These are phyloP conservation scores for Yarrowia porcina DNA, from an alignment of 805 yeast species.

Conservation along the genomic window DNA sequence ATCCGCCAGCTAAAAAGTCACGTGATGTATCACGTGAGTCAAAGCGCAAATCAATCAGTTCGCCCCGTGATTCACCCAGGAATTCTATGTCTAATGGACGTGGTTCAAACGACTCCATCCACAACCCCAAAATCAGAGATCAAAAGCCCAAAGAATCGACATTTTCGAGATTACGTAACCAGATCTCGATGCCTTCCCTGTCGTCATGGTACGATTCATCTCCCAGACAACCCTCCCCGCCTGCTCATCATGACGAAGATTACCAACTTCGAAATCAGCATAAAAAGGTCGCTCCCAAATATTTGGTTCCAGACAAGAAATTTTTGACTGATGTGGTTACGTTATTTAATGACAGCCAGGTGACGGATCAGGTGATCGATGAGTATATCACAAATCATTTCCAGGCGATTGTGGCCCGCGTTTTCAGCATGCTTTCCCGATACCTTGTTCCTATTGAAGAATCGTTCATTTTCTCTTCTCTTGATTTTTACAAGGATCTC, in stretches of 20 bases:
- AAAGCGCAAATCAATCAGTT: not conserved
- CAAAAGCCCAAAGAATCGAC: not conserved
- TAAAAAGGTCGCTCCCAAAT: not conserved
- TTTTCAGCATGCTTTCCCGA: not conserved
- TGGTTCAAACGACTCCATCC: not conserved
- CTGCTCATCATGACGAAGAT: not conserved
- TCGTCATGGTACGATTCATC: slow-evolving; percentile 7
- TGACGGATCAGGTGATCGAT: slow-evolving; percentile 2
- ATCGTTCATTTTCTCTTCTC: not conserved
- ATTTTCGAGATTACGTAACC: slow-evolving; percentile 5
- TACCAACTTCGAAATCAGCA: not conserved
- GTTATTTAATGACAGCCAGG: slow-evolving; percentile 11
- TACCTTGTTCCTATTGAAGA: slow-evolving; percentile 8
- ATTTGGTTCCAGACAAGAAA: not conserved
- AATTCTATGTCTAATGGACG: not conserved
- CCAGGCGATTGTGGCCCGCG: not conserved
- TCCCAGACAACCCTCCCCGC: not conserved
- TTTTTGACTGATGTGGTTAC: not conserved
- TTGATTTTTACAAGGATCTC: slow-evolving; percentile 3
- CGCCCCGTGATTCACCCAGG: not conserved
- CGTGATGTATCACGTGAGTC: not conserved
- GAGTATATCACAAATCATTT: slow-evolving; percentile 7
- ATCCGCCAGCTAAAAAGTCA: not conserved
- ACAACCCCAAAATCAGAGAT: not conserved
- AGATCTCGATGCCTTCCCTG: slow-evolving; percentile 16